phyloP scores from a whole-genome alignment of 352 stramenopile species.

The Phytopythium kandeliae region DNA sequence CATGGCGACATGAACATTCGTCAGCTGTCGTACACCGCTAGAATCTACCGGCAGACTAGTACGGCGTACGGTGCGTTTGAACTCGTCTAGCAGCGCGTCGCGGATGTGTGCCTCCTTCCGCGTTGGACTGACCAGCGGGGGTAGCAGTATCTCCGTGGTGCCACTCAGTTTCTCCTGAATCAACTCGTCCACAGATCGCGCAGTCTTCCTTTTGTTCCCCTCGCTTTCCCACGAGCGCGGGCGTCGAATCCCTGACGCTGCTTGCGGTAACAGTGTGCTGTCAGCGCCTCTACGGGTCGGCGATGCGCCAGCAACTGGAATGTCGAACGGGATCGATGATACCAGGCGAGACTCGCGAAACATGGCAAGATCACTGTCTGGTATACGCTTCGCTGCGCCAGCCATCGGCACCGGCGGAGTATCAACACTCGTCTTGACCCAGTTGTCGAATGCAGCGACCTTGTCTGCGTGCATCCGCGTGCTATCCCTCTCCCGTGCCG shows the following conservation, averaged over 20 bases:
- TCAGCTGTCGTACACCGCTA: no score
- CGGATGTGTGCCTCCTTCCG: conserved; percentile 33
- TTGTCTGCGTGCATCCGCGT: conserved; percentile 10
- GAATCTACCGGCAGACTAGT: not conserved
- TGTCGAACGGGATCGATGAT: conserved; percentile 11
- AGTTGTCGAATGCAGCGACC: conserved; percentile 30
- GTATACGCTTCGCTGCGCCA: conserved; percentile 32
- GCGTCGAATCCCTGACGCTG: conserved; percentile 1
- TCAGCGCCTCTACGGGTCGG: not conserved
- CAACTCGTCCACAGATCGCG: conserved; percentile 5
- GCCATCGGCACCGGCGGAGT: conserved; percentile 31
- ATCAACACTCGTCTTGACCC: conserved; percentile 32
- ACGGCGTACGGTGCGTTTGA: conserved; percentile 21
- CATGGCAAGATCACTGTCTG: conserved; percentile 45
- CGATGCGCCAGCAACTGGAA: conserved; percentile 7
- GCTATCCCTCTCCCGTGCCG: not conserved
- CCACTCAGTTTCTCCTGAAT: conserved; percentile 15
- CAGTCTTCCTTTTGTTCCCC: conserved; percentile 9
- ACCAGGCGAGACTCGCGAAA: conserved; percentile 32
- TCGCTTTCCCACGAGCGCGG: conserved; percentile 13
- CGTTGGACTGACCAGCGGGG: conserved; percentile 19
- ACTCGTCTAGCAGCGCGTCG: conserved; percentile 36
- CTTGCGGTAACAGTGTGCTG: not conserved
- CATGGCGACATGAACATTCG: no score
- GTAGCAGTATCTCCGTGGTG: conserved; percentile 22